phyloP scores from a whole-genome alignment of 2,329 filamentous ascomycete species.

The Beauveria sp. region DNA sequence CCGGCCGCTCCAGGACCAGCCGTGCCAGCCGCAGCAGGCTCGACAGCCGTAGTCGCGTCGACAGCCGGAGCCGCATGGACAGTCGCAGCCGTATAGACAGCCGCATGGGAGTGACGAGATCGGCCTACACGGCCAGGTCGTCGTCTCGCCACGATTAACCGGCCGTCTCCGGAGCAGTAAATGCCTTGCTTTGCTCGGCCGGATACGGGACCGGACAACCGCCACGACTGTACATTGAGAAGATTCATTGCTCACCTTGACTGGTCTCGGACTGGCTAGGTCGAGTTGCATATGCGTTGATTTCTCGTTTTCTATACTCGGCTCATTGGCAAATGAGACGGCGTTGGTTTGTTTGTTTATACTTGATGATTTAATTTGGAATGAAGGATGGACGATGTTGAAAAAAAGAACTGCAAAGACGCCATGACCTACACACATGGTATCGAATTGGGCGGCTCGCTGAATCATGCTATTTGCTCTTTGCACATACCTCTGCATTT shows the following conservation, averaged over 20 bases:
- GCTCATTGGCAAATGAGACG: neutral
- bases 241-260: neutral
- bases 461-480: neutral
- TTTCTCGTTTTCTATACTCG: neutral
- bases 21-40: slow-evolving; percentile 15
- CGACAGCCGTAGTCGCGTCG: slow-evolving; percentile 7
- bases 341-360: neutral
- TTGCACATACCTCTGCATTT: slow-evolving; percentile 8
- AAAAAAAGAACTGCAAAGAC: neutral
- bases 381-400: neutral
- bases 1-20: slow-evolving; percentile 17
- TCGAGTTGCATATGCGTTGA: neutral
- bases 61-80: neutral
- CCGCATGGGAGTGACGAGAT: slow-evolving; percentile 15
- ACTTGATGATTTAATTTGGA: neutral
- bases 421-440: neutral
- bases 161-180: neutral
- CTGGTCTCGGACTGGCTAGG: neutral
- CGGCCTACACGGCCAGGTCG: slow-evolving; percentile 23
- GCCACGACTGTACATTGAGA: neutral
- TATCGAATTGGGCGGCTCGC: neutral
- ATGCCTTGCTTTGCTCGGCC: no score
- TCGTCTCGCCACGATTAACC: slow-evolving; percentile 11
- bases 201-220: neutral
- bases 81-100: neutral